A percentile compares a stretch with the other conserved stretches of the same genome.
Evolutionary conservation across 306 rosid genomes (phyloP).

Genomic region (Trifolium dubium): DNA sequence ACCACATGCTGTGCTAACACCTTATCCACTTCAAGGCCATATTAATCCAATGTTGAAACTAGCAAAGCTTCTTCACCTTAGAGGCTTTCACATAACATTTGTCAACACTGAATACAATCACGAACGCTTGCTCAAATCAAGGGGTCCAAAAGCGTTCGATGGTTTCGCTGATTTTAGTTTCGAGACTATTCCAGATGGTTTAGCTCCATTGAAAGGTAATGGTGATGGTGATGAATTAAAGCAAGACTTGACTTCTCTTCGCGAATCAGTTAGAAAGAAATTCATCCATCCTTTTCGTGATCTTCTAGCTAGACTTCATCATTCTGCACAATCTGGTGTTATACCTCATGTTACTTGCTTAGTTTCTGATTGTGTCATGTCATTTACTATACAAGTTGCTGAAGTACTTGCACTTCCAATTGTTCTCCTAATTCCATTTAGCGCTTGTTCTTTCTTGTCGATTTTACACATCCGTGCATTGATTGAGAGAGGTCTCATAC

Average conservation of each 20-base stretch:
- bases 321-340: conserved; percentile 4
- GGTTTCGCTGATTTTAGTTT: not conserved
- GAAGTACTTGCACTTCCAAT: not conserved
- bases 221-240: not conserved
- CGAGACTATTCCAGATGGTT: not conserved
- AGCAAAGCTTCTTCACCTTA: not conserved
- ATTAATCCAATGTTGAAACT: not conserved
- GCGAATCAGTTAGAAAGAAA: not conserved
- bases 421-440: not conserved
- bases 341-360: not conserved
- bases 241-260: not conserved
- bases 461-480: not conserved
- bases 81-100: not conserved
- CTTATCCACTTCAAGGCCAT: not conserved
- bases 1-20: not conserved
- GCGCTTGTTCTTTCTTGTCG: not conserved
- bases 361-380: not conserved
- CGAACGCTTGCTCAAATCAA: not conserved
- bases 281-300: not conserved
- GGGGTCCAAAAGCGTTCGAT: not conserved
- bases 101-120: not conserved
- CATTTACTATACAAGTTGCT: conserved; percentile 4
- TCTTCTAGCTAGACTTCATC: conserved; percentile 28
- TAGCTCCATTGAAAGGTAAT: not conserved
- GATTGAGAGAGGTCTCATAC: not conserved